phyloP scores from a whole-genome alignment of 345 rosid genomes.

The Citrus trifoliata region DNA sequence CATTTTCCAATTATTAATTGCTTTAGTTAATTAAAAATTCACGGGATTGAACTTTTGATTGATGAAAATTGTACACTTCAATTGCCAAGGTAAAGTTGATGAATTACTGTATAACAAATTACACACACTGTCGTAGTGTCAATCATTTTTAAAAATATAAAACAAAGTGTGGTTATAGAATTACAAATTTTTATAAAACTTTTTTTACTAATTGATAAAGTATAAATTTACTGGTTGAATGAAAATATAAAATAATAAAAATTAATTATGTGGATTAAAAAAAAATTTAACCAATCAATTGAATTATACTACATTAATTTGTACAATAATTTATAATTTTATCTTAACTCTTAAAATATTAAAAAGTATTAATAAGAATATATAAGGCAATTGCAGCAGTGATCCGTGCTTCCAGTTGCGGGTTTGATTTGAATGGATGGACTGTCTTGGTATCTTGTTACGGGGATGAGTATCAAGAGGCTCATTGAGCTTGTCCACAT shows the following conservation, averaged over 20 bases:
- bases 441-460: constrained; percentile 7
- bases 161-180: too few relatives aligned
- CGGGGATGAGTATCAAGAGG: neutral
- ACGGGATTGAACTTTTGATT: neutral
- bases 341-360: too few relatives aligned
- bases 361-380: neutral
- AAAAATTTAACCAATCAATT: too few relatives aligned
- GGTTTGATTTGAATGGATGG: neutral
- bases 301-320: rapidly evolving
- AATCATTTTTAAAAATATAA: too few relatives aligned
- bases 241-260: too few relatives aligned
- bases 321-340: too few relatives aligned
- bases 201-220: too few relatives aligned
- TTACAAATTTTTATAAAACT: too few relatives aligned
- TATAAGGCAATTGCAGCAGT: neutral
- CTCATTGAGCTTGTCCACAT: constrained; percentile 7
- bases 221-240: rapidly evolving
- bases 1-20: neutral
- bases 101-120: neutral
- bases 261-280: too few relatives aligned
- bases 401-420: neutral
- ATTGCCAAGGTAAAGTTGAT: neutral
- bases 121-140: neutral
- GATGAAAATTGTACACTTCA: neutral
- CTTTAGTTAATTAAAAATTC: neutral